Conservation (phyloP, 2,329 filamentous ascomycete genomes). For the Cercospora sp. region DNA sequence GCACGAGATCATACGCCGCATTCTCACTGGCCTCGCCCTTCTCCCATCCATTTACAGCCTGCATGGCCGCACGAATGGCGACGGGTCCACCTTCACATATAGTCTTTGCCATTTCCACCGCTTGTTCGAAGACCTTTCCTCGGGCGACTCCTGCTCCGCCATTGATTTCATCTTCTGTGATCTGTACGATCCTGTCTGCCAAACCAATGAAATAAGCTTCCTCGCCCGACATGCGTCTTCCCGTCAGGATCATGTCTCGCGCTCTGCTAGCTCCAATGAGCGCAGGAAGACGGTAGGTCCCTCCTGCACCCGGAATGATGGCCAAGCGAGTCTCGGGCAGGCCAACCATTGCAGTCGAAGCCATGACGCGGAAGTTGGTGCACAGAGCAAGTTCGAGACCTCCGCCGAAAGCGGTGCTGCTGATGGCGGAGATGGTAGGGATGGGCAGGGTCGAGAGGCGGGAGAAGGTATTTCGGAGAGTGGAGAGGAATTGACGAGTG, state of each 20-base stretch:
- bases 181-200: slow-evolving; percentile 84
- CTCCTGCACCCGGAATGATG: slow-evolving; percentile 92
- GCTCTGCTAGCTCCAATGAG: slow-evolving; percentile 79
- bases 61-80: slow-evolving; percentile 74
- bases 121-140: slow-evolving; percentile 69
- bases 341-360: slow-evolving; percentile 73
- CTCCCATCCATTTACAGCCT: slow-evolving; percentile 70
- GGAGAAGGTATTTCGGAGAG: slow-evolving; percentile 74
- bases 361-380: slow-evolving; percentile 85
- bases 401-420: slow-evolving; percentile 83
- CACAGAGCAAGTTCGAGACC: slow-evolving; percentile 89
- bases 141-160: slow-evolving; percentile 58
- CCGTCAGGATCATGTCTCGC: slow-evolving; percentile 87
- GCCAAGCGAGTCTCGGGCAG: slow-evolving; percentile 90
- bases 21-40: slow-evolving; percentile 76
- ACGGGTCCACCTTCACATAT: slow-evolving; percentile 90
- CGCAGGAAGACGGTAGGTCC: slow-evolving; percentile 80
- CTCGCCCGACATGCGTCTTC: slow-evolving; percentile 74
- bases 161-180: slow-evolving; percentile 58
- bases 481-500: slow-evolving; percentile 73
- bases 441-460: slow-evolving; percentile 74
- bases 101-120: slow-evolving; percentile 74
- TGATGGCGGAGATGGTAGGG: slow-evolving; percentile 85
- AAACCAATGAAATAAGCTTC: slow-evolving; percentile 92
- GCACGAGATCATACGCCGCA: slow-evolving; percentile 78